Base-by-base conservation (phyloP, 331 rosid genomes). In the Pyrus hybrid region DNA sequence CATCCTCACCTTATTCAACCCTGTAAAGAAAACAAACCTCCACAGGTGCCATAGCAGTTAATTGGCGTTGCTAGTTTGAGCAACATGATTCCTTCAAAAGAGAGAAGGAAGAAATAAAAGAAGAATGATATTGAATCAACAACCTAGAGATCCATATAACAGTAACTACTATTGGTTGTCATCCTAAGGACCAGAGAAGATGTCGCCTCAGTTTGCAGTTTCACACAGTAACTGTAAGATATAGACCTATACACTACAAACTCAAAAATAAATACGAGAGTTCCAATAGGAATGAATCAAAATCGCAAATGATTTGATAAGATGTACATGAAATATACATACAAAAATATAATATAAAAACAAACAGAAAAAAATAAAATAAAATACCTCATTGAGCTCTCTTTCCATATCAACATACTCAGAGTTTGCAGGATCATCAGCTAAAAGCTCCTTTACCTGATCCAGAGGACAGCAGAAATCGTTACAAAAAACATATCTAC, bases 331-430 rank as follows among this genome's bases (percentile, higher is more conserved):
- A 56, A 7, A 32, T 18, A 7, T 47, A 63, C 23, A 25, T 10
- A 51, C 26, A 53, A 54, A 57, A 2, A 45, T 49, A 49, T 16
- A 49, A 49, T 49, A 49, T 6, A 28, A 33, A 30, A 28, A 43
- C 20, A 2, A 30, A 6, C 13, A 41, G 33, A 37, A 12, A n/a
- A 47, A 83, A 33, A n/a, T n/a, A n/a, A n/a, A n/a, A n/a, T n/a
- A 22, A 68, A 9, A 18, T 76, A 94, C 99, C 99, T 90, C 99
- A 7, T 62, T 73, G 76, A 94, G 95, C 83, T 94, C 99, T 79
- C 87, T 90, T 87, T 90, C 97, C 99, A 94, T 89, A 71, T 94
- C 99, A 30, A 78, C 93, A 88, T 90, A 92, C 68, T 92, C 97
- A 14, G 93, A 69, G 83, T 92, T 94, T 20, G 82, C 82, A 28